These are phyloP conservation scores for Ensete glaucum DNA, from an alignment of 176 grass and related monocot species.

Conservation along the genomic window DNA sequence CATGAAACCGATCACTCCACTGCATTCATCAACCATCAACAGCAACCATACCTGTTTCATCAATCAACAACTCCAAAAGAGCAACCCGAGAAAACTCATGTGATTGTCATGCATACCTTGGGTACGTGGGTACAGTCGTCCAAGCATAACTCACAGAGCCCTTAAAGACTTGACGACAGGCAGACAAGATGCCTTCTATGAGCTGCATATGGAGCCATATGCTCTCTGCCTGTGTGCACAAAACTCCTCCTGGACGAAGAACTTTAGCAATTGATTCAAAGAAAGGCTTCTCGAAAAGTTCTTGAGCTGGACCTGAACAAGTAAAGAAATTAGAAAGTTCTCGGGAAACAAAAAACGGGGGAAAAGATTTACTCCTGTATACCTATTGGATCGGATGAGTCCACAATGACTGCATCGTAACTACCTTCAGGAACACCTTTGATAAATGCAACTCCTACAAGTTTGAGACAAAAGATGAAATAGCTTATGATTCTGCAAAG, in stretches of 20 bases:
- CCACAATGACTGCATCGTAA: slow-evolving; percentile 88
- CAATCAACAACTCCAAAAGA: no score
- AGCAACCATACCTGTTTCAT: not conserved
- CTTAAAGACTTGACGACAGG: slow-evolving; percentile 75
- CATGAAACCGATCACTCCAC: slow-evolving; percentile 97
- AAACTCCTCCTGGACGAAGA: slow-evolving; percentile 71
- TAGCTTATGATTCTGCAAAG: slow-evolving; percentile 11
- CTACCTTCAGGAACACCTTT: slow-evolving; percentile 64
- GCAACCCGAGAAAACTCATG: not conserved
- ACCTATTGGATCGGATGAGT: slow-evolving; percentile 94
- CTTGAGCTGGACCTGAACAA: slow-evolving; percentile 66
- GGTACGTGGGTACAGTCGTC: slow-evolving; percentile 97
- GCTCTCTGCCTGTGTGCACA: slow-evolving; percentile 97
- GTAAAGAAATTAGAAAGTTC: not conserved
- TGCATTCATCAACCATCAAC: slow-evolving; percentile 21
- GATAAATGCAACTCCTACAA: slow-evolving; percentile 74
- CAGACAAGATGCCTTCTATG: slow-evolving; percentile 71
- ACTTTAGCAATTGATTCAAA: slow-evolving; percentile 68
- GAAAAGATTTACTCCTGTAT: not conserved
- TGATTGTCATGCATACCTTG: slow-evolving; percentile 40
- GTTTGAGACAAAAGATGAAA: slow-evolving; percentile 12
- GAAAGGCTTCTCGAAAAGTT: slow-evolving; percentile 98
- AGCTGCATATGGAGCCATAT: slow-evolving; percentile 99
- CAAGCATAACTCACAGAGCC: slow-evolving; percentile 93
- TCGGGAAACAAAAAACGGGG: slow-evolving; percentile 6